Evolutionary conservation across 768 basidiomycete species (phyloP).

Genomic region (Lentinula sp.): DNA sequence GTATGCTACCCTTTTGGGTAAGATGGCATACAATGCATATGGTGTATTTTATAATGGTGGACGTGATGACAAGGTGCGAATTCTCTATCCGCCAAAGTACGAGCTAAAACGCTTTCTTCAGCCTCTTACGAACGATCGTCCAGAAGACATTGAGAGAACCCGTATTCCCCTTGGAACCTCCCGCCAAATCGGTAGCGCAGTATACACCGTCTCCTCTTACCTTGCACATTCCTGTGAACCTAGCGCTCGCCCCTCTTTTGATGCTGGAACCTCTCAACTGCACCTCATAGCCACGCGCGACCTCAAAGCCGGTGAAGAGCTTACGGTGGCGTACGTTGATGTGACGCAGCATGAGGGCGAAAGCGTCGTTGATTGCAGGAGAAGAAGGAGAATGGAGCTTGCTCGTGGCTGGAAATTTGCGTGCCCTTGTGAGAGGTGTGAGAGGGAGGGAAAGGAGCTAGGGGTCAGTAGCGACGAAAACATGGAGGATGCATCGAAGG

Average conservation of each 20-base stretch:
- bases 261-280: constrained; percentile 60
- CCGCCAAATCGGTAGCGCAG: constrained; percentile 68
- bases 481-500: constrained; percentile 45
- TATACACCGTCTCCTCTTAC: constrained; percentile 76
- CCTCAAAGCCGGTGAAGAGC: constrained; percentile 69
- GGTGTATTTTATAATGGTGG: constrained; percentile 66
- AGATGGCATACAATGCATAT: constrained; percentile 71
- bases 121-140: constrained; percentile 48
- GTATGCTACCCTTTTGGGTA: constrained; percentile 55
- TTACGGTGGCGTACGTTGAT: constrained; percentile 75
- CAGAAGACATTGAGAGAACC: constrained; percentile 69
- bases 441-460: constrained; percentile 41
- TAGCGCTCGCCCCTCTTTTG: constrained; percentile 58
- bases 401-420: constrained; percentile 80
- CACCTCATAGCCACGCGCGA: constrained; percentile 60
- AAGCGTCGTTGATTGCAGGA: constrained; percentile 45
- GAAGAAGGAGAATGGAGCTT: constrained; percentile 65
- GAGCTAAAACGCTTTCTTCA: constrained; percentile 17
- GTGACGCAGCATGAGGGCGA: constrained; percentile 51
- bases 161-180: constrained; percentile 73
- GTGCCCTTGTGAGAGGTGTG: constrained; percentile 64
- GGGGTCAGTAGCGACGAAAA: constrained; percentile 24
- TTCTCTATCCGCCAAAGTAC: neutral
- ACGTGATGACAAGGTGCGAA: constrained; percentile 61
- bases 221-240: constrained; percentile 74